phyloP scores from a whole-genome alignment of 805 yeast species.

The Kodamaea leandrae region DNA sequence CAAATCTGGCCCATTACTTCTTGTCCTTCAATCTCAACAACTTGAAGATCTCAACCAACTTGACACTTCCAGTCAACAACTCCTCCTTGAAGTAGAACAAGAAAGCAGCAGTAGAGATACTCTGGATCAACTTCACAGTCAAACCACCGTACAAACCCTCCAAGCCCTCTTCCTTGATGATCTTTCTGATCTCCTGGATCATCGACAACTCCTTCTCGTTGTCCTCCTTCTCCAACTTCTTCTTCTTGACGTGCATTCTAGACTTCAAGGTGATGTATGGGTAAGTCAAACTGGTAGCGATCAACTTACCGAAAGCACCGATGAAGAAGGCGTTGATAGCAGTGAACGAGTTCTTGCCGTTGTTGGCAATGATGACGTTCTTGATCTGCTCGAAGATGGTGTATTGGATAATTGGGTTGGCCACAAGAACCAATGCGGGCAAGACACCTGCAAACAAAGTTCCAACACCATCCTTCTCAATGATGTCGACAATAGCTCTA shows the following conservation, averaged over 20 bases:
- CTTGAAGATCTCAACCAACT: conserved; percentile 45
- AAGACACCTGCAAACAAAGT: conserved; percentile 81
- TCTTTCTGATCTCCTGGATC: conserved; percentile 52
- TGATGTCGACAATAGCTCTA: conserved; percentile 57
- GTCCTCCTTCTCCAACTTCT: conserved; percentile 16
- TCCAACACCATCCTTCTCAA: conserved; percentile 65
- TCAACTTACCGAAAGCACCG: conserved; percentile 86
- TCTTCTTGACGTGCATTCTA: conserved; percentile 71
- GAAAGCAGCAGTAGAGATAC: conserved; percentile 85
- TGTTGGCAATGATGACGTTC: conserved; percentile 55
- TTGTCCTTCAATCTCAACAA: conserved; percentile 23
- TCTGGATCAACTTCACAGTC: conserved; percentile 73
- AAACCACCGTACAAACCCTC: conserved; percentile 80
- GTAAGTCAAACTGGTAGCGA: conserved; percentile 86
- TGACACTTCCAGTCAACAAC: conserved; percentile 58
- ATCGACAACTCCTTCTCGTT: conserved; percentile 36
- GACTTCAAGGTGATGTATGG: conserved; percentile 90
- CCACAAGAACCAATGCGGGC: conserved; percentile 83
- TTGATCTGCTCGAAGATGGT: conserved; percentile 86
- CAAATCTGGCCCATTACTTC: conserved; percentile 2
- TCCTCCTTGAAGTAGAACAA: conserved; percentile 89
- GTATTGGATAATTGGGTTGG: conserved; percentile 89
- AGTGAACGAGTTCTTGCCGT: conserved; percentile 50
- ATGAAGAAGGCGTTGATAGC: conserved; percentile 77
- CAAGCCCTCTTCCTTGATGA: conserved; percentile 68